Percentiles rank a stretch among this genome's conserved stretches.
phyloP scores from a whole-genome alignment of 441 rosid species.

The Gossypium trilobum region DNA sequence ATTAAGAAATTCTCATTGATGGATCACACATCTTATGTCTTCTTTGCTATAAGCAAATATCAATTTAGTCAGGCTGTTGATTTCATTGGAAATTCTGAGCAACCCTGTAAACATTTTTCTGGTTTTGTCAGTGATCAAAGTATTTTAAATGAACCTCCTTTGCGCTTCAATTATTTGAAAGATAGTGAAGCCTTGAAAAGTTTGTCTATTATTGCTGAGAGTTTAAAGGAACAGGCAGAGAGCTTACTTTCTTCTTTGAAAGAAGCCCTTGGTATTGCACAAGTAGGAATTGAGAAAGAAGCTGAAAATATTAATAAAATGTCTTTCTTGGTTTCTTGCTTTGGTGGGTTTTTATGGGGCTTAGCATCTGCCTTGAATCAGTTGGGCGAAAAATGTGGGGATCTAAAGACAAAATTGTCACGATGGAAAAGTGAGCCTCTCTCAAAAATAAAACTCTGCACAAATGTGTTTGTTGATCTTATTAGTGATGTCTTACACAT shows the following conservation, averaged over 20 bases:
- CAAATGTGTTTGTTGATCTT: conserved; percentile 37
- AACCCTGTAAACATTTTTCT: conserved; percentile 20
- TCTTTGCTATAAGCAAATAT: conserved; percentile 44
- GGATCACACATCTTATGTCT: conserved; percentile 74
- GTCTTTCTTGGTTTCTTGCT: conserved; percentile 49
- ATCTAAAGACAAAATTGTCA: conserved; percentile 28
- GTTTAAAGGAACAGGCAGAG: conserved; percentile 51
- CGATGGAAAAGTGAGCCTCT: conserved; percentile 33
- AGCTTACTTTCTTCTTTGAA: conserved; percentile 34
- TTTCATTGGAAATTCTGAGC: conserved; percentile 14
- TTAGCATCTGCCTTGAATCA: conserved; percentile 47
- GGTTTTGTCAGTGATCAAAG: conserved; percentile 20
- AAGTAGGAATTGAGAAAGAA: conserved; percentile 24
- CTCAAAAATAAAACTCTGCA: conserved; percentile 29
- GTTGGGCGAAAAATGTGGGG: conserved; percentile 28
- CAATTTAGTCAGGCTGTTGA: conserved; percentile 30
- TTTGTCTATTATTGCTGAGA: conserved; percentile 34
- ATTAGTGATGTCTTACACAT: conserved; percentile 29
- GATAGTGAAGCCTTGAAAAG: conserved; percentile 36
- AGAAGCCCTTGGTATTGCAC: conserved; percentile 29
- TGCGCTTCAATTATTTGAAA: conserved; percentile 20
- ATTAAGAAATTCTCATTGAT: conserved; percentile 45
- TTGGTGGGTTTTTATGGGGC: conserved; percentile 82
- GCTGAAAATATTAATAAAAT: conserved; percentile 36
- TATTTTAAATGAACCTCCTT: conserved; percentile 17